Percentiles rank a stretch among this genome's conserved stretches.
phyloP scores from a whole-genome alignment of 2,329 filamentous ascomycete genomes.

The Fusarium bactridioides region DNA sequence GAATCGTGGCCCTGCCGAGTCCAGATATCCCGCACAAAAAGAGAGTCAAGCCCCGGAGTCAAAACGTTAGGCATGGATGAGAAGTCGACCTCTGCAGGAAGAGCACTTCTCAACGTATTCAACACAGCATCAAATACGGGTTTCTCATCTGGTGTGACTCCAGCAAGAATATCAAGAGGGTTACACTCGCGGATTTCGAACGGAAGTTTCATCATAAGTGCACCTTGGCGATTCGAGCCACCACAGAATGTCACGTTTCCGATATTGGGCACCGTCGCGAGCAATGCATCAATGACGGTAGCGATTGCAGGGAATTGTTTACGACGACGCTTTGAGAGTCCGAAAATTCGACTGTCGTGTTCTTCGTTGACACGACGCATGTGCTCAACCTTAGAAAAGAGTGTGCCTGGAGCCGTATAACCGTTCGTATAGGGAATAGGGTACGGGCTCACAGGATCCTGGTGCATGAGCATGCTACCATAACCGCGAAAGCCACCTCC shows the following conservation, averaged over 20 bases:
- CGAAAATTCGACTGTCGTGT: constrained; percentile 69
- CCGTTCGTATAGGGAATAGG: constrained; percentile 85
- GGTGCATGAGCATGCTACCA: constrained; percentile 87
- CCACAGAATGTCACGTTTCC: constrained; percentile 83
- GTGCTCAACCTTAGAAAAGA: constrained; percentile 64
- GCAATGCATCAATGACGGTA: constrained; percentile 79
- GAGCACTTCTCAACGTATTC: constrained; percentile 49
- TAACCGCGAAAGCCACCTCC: constrained; percentile 92
- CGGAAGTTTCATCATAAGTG: constrained; percentile 75
- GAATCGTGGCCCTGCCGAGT: constrained; percentile 56
- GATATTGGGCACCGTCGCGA: constrained; percentile 73
- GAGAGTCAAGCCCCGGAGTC: constrained; percentile 50
- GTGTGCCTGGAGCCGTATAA: constrained; percentile 69
- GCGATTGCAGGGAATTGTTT: constrained; percentile 85
- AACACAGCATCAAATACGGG: constrained; percentile 49
- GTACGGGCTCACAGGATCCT: constrained; percentile 76
- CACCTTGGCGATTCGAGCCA: constrained; percentile 86
- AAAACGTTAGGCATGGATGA: constrained; percentile 52
- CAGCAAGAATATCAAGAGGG: constrained; percentile 61
- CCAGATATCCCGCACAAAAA: constrained; percentile 64
- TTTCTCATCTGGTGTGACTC: constrained; percentile 38
- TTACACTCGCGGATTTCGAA: constrained; percentile 66
- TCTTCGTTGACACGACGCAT: constrained; percentile 62
- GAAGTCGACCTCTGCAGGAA: constrained; percentile 52
- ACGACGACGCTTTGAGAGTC: constrained; percentile 81